phyloP scores from a whole-genome alignment of 768 basidiomycete species.

The Termitomyces sp. region DNA sequence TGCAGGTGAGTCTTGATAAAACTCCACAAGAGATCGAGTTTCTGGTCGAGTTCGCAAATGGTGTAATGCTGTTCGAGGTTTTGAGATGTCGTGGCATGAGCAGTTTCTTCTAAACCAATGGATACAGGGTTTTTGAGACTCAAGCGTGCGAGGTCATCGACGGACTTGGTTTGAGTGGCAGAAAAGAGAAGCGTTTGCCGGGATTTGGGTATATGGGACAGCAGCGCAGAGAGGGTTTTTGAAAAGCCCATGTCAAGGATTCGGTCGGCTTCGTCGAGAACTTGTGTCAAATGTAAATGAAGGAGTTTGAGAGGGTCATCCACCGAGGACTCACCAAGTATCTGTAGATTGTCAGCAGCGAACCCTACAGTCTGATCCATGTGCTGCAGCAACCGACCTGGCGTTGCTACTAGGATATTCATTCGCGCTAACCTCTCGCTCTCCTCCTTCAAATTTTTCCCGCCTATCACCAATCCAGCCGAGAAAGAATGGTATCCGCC shows the following conservation, averaged over 20 bases:
- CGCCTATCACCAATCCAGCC: constrained; percentile 93
- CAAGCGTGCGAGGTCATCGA: constrained; percentile 83
- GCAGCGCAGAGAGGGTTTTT: constrained; percentile 80
- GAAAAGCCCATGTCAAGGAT: constrained; percentile 97
- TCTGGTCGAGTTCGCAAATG: constrained; percentile 76
- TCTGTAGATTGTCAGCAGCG: constrained; percentile 84
- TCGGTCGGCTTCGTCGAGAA: constrained; percentile 95
- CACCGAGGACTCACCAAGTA: constrained; percentile 58
- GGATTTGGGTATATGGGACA: constrained; percentile 85
- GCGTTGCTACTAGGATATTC: constrained; percentile 99
- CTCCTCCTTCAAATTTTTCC: constrained; percentile 93
- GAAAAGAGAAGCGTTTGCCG: constrained; percentile 97
- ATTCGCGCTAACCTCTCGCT: constrained; percentile 81
- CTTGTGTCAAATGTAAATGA: constrained; percentile 30
- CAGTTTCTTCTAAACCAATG: constrained; percentile 56
- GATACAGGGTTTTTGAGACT: constrained; percentile 78
- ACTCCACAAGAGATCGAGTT: constrained; percentile 87
- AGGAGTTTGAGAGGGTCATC: background rate
- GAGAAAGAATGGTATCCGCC: constrained; percentile 90
- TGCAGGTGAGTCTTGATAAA: constrained; percentile 94
- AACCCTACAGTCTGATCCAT: constrained; percentile 98
- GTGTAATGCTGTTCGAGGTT: constrained; percentile 87
- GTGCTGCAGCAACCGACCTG: constrained; percentile 91
- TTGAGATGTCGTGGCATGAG: constrained; percentile 56
- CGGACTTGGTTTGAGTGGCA: constrained; percentile 91